Percentiles rank a stretch among this genome's conserved stretches.
Evolutionary conservation across 106 monocot species (phyloP).

Genomic region (Dioscorea dumetorum): DNA sequence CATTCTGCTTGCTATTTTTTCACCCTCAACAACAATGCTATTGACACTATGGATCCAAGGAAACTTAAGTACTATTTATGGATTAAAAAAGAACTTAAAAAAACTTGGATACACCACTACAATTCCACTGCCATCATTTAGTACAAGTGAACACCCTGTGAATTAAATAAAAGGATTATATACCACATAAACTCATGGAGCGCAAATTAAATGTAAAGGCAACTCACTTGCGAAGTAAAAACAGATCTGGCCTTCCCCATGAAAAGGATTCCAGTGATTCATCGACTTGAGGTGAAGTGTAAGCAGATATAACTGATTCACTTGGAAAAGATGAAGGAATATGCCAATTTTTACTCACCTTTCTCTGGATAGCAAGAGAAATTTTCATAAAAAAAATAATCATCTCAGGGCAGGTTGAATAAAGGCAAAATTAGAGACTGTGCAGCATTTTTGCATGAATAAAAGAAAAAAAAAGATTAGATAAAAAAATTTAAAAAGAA

Average conservation of each 20-base stretch:
- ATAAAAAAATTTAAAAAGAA: not conserved
- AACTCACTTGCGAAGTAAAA: conserved; percentile 63
- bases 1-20: too few species aligned
- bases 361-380: conserved; percentile 52
- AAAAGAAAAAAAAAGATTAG: too few species aligned
- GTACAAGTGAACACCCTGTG: too few species aligned
- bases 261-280: conserved; percentile 75
- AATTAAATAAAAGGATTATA: too few species aligned
- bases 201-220: not conserved
- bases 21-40: too few species aligned
- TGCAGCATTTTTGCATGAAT: conserved; percentile 13
- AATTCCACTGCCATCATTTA: too few species aligned
- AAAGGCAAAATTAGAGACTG: conserved; percentile 8
- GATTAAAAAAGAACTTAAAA: too few species aligned
- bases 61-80: too few species aligned
- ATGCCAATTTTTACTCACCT: conserved; percentile 98
- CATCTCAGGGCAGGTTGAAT: not conserved
- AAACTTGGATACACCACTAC: too few species aligned
- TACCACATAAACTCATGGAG: not conserved
- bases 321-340: conserved; percentile 87
- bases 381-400: too few species aligned
- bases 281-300: conserved; percentile 77
- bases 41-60: too few species aligned
- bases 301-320: conserved; percentile 61
- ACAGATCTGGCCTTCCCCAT: conserved; percentile 91